Percentiles rank a stretch among this genome's conserved stretches.
These are phyloP conservation scores for Luffa acutangula DNA, from an alignment of 306 rosid species.

Conservation along the genomic window DNA sequence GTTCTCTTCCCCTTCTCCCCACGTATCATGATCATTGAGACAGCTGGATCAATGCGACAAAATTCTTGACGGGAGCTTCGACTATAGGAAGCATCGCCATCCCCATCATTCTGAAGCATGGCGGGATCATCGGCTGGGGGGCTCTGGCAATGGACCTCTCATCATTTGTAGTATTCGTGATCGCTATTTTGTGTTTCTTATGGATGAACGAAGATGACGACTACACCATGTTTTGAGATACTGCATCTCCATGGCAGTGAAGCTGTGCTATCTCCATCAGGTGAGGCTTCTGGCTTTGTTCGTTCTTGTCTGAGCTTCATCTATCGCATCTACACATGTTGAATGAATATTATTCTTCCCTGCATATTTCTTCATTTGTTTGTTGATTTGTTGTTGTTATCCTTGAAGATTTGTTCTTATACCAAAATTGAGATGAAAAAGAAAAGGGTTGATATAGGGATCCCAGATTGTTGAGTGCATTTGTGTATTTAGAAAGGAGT, in stretches of 20 bases:
- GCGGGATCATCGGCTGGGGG: constrained; percentile 81
- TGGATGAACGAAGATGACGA: constrained; percentile 31
- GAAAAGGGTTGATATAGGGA: not conserved
- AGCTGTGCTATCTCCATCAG: not conserved
- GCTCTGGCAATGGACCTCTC: constrained; percentile 78
- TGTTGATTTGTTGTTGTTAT: not conserved
- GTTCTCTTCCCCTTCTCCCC: not conserved
- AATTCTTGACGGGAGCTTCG: constrained; percentile 78
- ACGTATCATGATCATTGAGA: not conserved
- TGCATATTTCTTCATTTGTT: not conserved
- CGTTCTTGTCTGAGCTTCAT: not conserved
- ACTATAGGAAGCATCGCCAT: constrained; percentile 78
- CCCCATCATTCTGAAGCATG: constrained; percentile 66
- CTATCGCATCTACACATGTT: not conserved
- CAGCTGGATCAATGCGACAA: constrained; percentile 80
- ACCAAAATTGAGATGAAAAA: not conserved
- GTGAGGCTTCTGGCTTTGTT: not conserved
- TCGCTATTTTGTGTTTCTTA: constrained; percentile 53
- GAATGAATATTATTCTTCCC: not conserved
- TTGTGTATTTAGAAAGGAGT: not conserved
- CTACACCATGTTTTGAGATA: constrained; percentile 40
- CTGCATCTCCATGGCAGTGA: constrained; percentile 7
- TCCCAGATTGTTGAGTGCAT: not conserved
- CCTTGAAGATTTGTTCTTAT: not conserved
- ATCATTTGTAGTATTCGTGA: constrained; percentile 53